Percentiles rank a stretch among this genome's conserved stretches.
Evolutionary conservation across 768 basidiomycete genomes (phyloP).

Genomic region (Coprinellus micaceus): DNA sequence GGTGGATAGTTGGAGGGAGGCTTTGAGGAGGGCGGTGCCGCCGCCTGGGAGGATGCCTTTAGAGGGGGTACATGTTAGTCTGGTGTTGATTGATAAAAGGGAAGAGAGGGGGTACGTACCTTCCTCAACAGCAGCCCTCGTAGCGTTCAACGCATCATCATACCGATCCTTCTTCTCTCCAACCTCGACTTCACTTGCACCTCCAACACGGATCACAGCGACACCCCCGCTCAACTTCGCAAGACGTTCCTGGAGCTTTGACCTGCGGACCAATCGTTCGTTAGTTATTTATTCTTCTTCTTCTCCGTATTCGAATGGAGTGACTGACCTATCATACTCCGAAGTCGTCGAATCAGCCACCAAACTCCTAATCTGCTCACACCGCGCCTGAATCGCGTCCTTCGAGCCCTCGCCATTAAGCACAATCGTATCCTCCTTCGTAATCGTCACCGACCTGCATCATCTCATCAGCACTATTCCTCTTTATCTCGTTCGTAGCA

Average conservation of each 20-base stretch:
- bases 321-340: slow-evolving; percentile 82
- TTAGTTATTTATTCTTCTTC: too few species aligned
- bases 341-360: slow-evolving; percentile 79
- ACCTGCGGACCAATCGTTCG: too few species aligned
- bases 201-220: slow-evolving; percentile 97
- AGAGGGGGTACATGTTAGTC: too few species aligned
- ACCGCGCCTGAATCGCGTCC: slow-evolving; percentile 85
- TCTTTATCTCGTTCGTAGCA: too few species aligned
- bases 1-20: slow-evolving; percentile 66
- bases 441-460: slow-evolving; percentile 83
- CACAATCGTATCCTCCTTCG: slow-evolving; percentile 96
- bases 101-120: too few species aligned
- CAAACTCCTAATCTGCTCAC: slow-evolving; percentile 90
- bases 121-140: slow-evolving; percentile 96
- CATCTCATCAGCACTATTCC: too few species aligned
- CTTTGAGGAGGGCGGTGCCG: slow-evolving; percentile 89
- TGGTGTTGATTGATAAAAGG: too few species aligned
- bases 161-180: slow-evolving; percentile 99
- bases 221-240: slow-evolving; percentile 96
- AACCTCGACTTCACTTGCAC: slow-evolving; percentile 91
- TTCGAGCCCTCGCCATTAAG: slow-evolving; percentile 93
- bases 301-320: too few species aligned
- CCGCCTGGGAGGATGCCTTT: slow-evolving; percentile 97
- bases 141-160: slow-evolving; percentile 96
- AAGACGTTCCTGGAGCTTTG: slow-evolving; percentile 93